Evolutionary conservation across 305 asterid genomes (phyloP), one percentile per base, ranked within the genome.

Genomic region (Stenogyne calaminthoides): DNA sequence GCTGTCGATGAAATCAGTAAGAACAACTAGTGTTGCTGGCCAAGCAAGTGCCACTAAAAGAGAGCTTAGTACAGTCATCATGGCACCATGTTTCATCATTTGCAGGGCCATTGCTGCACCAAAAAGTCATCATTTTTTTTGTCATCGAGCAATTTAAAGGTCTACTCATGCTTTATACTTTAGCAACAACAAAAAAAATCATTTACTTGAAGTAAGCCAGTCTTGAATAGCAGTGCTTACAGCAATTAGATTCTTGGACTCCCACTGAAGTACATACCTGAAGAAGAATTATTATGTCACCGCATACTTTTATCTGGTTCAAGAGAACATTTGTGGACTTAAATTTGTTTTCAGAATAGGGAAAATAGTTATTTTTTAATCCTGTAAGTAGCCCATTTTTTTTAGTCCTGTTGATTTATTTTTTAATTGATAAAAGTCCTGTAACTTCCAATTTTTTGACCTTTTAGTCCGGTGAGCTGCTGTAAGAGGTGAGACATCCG

Each of bases 181-280:
- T 76, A 62, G 70, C 66, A 62, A 40, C 57, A 64, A 62, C 78
- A 69, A 64, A 54, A 54, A 55, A 70, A 81, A 78, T 51, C 20
- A 58, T 80, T 84, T 84, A 95, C 99, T 87, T 84, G 99, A 90
- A 77, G 93, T 89, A 59, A 92, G 97, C 96, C 96, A 95, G 81
- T 92, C 98, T 82, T 89, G 98, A 81, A 95, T 95, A 78, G 96
- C 98, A 70, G 95, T 90, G 96, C 98, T 92, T 61, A 90, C 88
- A 76, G 97, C 91, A 74, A 89, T 80, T 69, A 95, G 86, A 88
- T 90, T 80, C 89, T 89, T 85, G 34, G 98, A 88, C 86, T 95
- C 99, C 99, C 99, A 95, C 89, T 89, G 96, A 78, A 95, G 79
- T 64, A 84, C 92, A 85, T 94, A 94, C 86, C 99, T 94, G 69